Evolutionary conservation across 2,329 filamentous ascomycete genomes (phyloP).

Genomic region (Ascochyta rabiei): DNA sequence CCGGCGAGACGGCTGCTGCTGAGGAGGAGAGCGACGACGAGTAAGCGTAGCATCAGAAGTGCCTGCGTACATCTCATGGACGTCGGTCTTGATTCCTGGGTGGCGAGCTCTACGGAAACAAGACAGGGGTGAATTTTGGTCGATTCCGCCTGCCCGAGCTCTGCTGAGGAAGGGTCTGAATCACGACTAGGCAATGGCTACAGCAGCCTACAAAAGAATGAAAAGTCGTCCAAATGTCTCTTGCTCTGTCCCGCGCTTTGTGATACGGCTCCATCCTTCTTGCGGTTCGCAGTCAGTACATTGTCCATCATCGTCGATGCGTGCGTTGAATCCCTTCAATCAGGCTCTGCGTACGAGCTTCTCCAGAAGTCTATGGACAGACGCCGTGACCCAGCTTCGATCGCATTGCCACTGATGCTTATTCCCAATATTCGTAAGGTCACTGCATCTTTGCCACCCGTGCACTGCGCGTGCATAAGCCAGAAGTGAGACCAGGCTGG

Average conservation of each 20-base stretch:
- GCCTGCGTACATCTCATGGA: slow-evolving; percentile 1
- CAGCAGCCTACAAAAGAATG: slow-evolving; percentile 21
- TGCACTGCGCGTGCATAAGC: too few relatives aligned
- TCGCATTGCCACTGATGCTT: neutral
- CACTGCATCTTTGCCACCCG: too few relatives aligned
- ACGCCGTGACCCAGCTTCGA: neutral
- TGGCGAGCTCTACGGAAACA: neutral
- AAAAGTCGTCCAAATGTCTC: slow-evolving; percentile 17
- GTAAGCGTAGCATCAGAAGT: slow-evolving; percentile 15
- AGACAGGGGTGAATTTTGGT: slow-evolving; percentile 9
- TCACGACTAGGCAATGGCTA: slow-evolving; percentile 16
- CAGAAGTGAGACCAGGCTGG: too few relatives aligned
- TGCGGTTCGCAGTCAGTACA: neutral
- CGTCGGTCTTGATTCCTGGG: neutral
- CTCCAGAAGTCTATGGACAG: neutral
- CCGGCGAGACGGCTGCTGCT: slow-evolving; percentile 53
- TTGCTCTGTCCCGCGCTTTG: slow-evolving; percentile 1
- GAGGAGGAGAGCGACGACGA: slow-evolving; percentile 49
- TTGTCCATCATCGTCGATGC: neutral
- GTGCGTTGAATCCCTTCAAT: neutral
- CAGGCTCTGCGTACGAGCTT: neutral
- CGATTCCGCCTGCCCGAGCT: slow-evolving; percentile 8
- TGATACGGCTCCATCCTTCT: neutral
- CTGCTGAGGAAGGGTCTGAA: neutral
- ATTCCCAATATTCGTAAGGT: too few relatives aligned